Evolutionary conservation across 2,329 filamentous ascomycete species (phyloP), one percentile per base, ranked within the genome.

Genomic region (Epichloe coenophiala): DNA sequence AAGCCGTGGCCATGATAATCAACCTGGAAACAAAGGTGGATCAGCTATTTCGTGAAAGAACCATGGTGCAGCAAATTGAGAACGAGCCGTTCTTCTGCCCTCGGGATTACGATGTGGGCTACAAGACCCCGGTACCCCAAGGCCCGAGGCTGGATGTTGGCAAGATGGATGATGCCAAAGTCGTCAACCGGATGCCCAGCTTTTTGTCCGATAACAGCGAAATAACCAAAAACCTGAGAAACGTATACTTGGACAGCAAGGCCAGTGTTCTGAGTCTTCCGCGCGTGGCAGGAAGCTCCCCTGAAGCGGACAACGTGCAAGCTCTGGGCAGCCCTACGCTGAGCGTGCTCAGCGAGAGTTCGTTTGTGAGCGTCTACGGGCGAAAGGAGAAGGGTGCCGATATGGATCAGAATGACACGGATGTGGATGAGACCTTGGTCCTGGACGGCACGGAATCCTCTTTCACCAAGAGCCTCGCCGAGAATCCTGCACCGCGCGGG

Each of bases 1-100:
- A 88, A 59, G 84, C 84, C 3, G 81, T 86, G 5, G 71, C 75
- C 31, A 80, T 86, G 69, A 88, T 88, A 55, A 76, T 84, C 47
- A 70, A 71, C 23, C 67, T 86, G 15, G 83, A 88, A 60, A 75
- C 77, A 5, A 73, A 73, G 54, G 63, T 83, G 1, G 75, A 80
- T 33, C 70, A 73, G 51, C 64, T 81, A 33, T 60, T 75, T 12
- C 66, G 67, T 45, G 79, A 83, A 56, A 70, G 75, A 33, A 69
- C 74, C 52, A 75, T 77, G 64, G 72, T 77, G 8, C 70, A 71
- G 36, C 70, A 69, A 35, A 66, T 80, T 12, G 75, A 79, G 47
- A 65, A 63, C 4, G 65, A 70, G 46, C 64, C 65, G 8, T 56
- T 64, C 5, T 68, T 68, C 38, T 57, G 55, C 23, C 56, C 64